These are phyloP conservation scores for Pyropia yezoensis DNA, from an alignment of 23 red algal genomes.

Conservation along the genomic window DNA sequence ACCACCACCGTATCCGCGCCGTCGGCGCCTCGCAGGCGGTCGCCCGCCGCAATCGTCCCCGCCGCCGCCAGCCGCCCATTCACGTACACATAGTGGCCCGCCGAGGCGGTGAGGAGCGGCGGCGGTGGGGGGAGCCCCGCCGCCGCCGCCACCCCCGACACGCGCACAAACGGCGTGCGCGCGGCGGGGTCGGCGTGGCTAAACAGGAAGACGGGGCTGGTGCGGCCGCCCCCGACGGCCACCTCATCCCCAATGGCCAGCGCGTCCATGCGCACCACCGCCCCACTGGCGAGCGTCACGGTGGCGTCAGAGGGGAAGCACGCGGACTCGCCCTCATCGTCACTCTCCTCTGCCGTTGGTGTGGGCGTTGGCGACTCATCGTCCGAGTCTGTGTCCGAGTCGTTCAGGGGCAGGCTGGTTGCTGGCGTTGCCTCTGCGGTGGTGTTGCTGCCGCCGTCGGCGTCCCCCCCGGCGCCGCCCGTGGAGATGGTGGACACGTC, in stretches of 20 bases:
- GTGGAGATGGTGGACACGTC: no score
- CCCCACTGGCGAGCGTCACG: slow-evolving; percentile 36
- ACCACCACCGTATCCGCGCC: slow-evolving; percentile 21
- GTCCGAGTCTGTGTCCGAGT: no score
- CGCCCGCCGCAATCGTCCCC: slow-evolving; percentile 20
- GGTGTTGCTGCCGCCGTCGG: no score
- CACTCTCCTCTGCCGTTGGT: background rate
- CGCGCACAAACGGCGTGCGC: slow-evolving; percentile 18
- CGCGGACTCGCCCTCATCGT: slow-evolving; percentile 11
- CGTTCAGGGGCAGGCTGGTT: no score
- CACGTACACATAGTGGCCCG: slow-evolving; percentile 55
- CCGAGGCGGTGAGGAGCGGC: background rate
- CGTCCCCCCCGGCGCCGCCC: no score
- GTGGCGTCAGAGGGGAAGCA: slow-evolving; percentile 55
- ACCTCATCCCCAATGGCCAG: slow-evolving; percentile 47
- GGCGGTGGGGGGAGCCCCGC: no score
- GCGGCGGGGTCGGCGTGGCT: slow-evolving; percentile 5
- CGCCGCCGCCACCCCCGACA: background rate
- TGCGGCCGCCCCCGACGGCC: slow-evolving; percentile 13
- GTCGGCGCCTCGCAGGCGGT: slow-evolving; percentile 36
- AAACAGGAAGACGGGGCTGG: background rate
- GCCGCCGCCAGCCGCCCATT: slow-evolving; percentile 43
- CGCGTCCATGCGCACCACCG: slow-evolving; percentile 20
- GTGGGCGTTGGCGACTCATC: no score
- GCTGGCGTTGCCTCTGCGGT: no score